Evolutionary conservation across 2,329 filamentous ascomycete species (phyloP).

Genomic region (Pestalotiopsis sp.): DNA sequence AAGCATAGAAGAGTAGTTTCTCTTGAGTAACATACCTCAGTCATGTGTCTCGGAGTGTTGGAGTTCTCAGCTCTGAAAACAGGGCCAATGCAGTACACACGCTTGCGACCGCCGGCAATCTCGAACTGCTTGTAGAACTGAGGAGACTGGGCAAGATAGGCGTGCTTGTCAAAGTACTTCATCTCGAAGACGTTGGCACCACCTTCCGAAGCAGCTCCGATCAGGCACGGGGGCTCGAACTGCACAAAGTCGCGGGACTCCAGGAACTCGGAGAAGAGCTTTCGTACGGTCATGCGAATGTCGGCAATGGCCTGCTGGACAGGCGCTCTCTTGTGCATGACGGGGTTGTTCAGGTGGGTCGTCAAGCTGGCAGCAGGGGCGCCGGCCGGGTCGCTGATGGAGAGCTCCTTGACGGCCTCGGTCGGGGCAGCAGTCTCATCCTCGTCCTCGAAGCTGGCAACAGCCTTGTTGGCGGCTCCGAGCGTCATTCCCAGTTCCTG

Average conservation of each 20-base stretch:
- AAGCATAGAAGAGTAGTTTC: neutral
- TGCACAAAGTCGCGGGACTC: constrained; percentile 74
- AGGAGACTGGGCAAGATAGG: constrained; percentile 78
- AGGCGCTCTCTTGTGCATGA: constrained; percentile 88
- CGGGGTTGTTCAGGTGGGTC: constrained; percentile 87
- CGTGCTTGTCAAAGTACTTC: constrained; percentile 85
- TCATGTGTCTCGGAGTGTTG: constrained; percentile 84
- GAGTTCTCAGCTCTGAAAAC: constrained; percentile 87
- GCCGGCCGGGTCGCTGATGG: constrained; percentile 35
- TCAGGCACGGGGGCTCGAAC: constrained; percentile 88
- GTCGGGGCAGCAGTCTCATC: constrained; percentile 39
- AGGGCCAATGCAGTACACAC: constrained; percentile 77
- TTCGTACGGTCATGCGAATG: constrained; percentile 60
- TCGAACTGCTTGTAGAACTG: constrained; percentile 90
- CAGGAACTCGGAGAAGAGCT: constrained; percentile 80
- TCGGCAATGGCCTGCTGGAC: constrained; percentile 62
- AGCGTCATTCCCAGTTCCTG: constrained; percentile 61
- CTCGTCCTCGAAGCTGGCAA: constrained; percentile 64
- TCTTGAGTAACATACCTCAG: constrained; percentile 54
- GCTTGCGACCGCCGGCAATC: constrained; percentile 77
- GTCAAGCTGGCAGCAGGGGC: constrained; percentile 78
- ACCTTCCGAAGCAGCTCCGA: constrained; percentile 89
- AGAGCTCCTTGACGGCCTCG: constrained; percentile 44
- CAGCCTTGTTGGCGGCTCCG: constrained; percentile 55
- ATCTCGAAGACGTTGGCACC: constrained; percentile 90